phyloP scores from a whole-genome alignment of 768 basidiomycete genomes.

The Termitomyces sp. region DNA sequence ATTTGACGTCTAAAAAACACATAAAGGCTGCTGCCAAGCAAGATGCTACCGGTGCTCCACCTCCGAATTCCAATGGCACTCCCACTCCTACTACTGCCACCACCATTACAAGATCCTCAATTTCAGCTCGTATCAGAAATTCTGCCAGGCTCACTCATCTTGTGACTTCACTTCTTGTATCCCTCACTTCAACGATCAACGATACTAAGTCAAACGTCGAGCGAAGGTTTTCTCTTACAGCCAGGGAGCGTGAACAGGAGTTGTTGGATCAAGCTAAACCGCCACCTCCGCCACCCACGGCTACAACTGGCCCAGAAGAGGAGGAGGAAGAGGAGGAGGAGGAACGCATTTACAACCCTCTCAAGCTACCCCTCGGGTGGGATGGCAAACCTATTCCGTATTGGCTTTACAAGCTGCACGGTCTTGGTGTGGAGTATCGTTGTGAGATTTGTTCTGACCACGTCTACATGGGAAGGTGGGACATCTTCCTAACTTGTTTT shows the following conservation, averaged over 20 bases:
- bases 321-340: constrained; percentile 95
- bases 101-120: constrained; percentile 31
- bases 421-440: constrained; percentile 94
- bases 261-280: constrained; percentile 69
- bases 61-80: constrained; percentile 60
- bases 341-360: constrained; percentile 95
- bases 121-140: constrained; percentile 53
- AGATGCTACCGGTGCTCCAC: constrained; percentile 44
- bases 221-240: constrained; percentile 92
- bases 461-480: constrained; percentile 93
- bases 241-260: constrained; percentile 96
- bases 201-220: constrained; percentile 98
- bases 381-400: constrained; percentile 99
- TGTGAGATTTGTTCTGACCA: constrained; percentile 98
- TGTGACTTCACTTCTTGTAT: constrained; percentile 60
- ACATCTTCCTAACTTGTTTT: constrained; percentile 4
- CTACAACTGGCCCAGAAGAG: constrained; percentile 42
- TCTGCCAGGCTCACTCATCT: constrained; percentile 76
- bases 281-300: constrained; percentile 44
- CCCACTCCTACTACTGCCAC: constrained; percentile 27
- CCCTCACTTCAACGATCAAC: constrained; percentile 64
- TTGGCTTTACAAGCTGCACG: constrained; percentile 97
- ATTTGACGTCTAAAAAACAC: constrained; percentile 94
- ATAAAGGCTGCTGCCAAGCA: constrained; percentile 85
- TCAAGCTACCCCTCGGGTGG: constrained; percentile 96